A percentile compares a stretch with the other conserved stretches of the same genome.
Conservation (phyloP, 1,139 yeast species). For the Nakaseomyces sp. region DNA sequence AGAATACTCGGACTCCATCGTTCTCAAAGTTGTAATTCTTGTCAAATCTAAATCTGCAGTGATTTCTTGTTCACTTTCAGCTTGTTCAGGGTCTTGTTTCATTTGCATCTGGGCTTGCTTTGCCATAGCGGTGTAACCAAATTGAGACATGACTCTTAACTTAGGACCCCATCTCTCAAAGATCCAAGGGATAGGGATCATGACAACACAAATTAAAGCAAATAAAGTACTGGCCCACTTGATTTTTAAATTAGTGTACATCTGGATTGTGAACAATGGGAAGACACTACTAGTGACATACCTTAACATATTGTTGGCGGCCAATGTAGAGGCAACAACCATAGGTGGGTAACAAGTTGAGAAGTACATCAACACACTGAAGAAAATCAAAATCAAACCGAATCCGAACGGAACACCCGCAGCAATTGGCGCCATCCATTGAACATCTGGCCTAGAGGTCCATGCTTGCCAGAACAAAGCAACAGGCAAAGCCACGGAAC, state of each 20-base stretch:
- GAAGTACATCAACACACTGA: slow-evolving; percentile 62
- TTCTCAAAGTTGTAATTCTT: slow-evolving; percentile 12
- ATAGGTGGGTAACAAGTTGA: slow-evolving; percentile 68
- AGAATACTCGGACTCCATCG: slow-evolving; percentile 12
- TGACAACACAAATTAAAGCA: slow-evolving; percentile 60
- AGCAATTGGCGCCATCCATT: slow-evolving; percentile 74
- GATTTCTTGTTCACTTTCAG: background rate
- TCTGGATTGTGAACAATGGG: slow-evolving; percentile 68
- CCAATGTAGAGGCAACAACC: slow-evolving; percentile 65
- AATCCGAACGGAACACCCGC: slow-evolving; percentile 73
- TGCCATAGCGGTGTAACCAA: slow-evolving; percentile 46
- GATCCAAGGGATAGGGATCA: slow-evolving; percentile 64
- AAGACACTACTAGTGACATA: slow-evolving; percentile 52
- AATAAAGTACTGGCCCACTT: slow-evolving; percentile 75
- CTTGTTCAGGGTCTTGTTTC: slow-evolving; percentile 3
- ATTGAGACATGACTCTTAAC: slow-evolving; percentile 46
- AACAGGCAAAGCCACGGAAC: slow-evolving; percentile 56
- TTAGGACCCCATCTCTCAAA: slow-evolving; percentile 47
- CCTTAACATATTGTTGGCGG: slow-evolving; percentile 68
- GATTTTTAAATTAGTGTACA: slow-evolving; percentile 57
- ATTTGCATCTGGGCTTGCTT: slow-evolving; percentile 26
- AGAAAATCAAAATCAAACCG: slow-evolving; percentile 65
- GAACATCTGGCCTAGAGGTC: slow-evolving; percentile 55
- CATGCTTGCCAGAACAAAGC: slow-evolving; percentile 78
- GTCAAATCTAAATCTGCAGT: slow-evolving; percentile 12